A percentile compares a stretch with the other conserved stretches of the same genome.
Evolutionary conservation across 192 early-diverging fungal species (phyloP).

Genomic region (Powellomyces hirtus): DNA sequence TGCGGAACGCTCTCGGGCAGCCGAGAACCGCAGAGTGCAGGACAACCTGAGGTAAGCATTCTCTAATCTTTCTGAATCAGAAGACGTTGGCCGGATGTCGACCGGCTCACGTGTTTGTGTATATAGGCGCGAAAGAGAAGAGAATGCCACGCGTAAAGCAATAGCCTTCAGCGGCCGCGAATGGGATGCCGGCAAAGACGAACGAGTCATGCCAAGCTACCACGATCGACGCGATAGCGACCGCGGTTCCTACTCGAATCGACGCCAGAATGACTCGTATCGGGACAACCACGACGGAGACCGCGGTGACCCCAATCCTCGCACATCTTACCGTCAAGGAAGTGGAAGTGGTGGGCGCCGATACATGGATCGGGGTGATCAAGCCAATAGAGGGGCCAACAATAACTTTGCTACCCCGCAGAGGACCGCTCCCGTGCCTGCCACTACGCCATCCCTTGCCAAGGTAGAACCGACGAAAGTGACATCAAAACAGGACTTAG

Average conservation of each 20-base stretch:
- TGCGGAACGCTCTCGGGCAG: not conserved
- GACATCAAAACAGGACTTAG: too few relatives aligned
- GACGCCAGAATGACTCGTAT: too few relatives aligned
- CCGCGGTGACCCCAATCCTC: not conserved
- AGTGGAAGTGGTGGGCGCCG: not conserved
- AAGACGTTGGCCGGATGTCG: not conserved
- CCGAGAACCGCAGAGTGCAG: not conserved
- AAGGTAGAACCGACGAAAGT: too few relatives aligned
- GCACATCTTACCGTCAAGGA: not conserved
- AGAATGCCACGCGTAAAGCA: conserved; percentile 25
- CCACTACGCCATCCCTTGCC: too few relatives aligned
- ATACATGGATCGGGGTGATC: conserved; percentile 1
- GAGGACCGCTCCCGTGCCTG: too few relatives aligned
- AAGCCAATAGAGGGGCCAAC: too few relatives aligned
- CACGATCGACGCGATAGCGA: too few relatives aligned
- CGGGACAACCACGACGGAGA: not conserved
- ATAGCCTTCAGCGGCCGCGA: conserved; percentile 3
- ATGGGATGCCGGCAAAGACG: conserved; percentile 17
- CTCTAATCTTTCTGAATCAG: not conserved
- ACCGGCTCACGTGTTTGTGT: not conserved
- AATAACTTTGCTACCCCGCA: too few relatives aligned
- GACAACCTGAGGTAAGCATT: conserved; percentile 4
- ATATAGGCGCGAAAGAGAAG: conserved; percentile 17
- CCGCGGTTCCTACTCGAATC: too few relatives aligned
- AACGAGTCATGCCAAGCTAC: too few relatives aligned